Evolutionary conservation across 2,329 filamentous ascomycete genomes (phyloP), one percentile per base, ranked within the genome.

Genomic region (Colletotrichum lini): DNA sequence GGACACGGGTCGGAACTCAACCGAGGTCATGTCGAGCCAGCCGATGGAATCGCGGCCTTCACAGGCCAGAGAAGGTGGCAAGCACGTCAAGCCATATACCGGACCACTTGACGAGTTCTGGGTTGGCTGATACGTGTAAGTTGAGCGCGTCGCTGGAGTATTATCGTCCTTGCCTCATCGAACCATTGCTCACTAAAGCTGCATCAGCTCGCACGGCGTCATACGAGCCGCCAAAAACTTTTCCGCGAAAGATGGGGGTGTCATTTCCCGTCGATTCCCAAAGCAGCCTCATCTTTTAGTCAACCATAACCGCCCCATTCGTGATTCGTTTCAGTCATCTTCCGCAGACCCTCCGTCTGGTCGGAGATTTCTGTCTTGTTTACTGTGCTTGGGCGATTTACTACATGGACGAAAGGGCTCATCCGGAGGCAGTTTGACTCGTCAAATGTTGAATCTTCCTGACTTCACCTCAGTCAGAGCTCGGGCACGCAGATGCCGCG

Each of bases 231-330:
- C 52, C 47, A 42, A 57, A 62, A 61, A 49, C 26, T 54, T 64
- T 58, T 50, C 26, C 30, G 53, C 58, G 21, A 62, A 64, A 69
- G 59, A 72, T 58, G 59, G 69, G 54, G 65, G 42, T 38, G 50
- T 68, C 65, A 71, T 68, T 71, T 71, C 58, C 65, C 65, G 15
- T 23, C 16, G 58, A 10, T 63, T 68, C 58, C 65, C 62, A 60
- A 70, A 47, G 47, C 54, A 65, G 67, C 62, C 45, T 64, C 68
- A 63, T 63, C 52, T 63, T 57, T 53, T 52, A 26, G 38, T 16
- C 64, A 40, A 40, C 64, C 52, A 47, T 47, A 26, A 10, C 45
- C 35, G 30, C 68, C 58, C 68, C 50, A 18, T 54, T 47, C 60
- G 49, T 21, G 16, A 38, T 50, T 18, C 23, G 16, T 53, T 18